Percentiles rank a stretch among this genome's conserved stretches.
phyloP scores from a whole-genome alignment of 805 yeast species.

The Candida vaughaniae region DNA sequence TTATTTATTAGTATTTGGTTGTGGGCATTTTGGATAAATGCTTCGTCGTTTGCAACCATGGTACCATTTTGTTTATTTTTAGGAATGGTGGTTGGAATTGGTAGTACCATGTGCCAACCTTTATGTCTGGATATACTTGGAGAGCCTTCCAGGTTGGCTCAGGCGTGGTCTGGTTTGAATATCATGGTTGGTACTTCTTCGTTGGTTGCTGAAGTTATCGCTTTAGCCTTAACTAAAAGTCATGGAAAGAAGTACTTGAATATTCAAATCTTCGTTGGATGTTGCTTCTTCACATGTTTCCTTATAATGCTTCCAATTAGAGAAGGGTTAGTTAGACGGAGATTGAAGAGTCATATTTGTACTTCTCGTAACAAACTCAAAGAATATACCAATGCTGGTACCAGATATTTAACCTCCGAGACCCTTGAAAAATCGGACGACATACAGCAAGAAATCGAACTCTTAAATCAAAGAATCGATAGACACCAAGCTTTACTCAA shows the following conservation, averaged over 20 bases:
- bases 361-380: constrained; percentile 5
- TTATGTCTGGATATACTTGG: constrained; percentile 24
- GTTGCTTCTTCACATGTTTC: constrained; percentile 43
- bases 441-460: constrained; percentile 8
- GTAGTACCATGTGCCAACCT: constrained; percentile 24
- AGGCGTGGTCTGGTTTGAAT: constrained; percentile 42
- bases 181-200: constrained; percentile 30
- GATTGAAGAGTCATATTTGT: constrained; percentile 22
- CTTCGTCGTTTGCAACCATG: constrained; percentile 28
- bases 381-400: constrained; percentile 4
- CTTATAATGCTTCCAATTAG: constrained; percentile 47
- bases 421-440: constrained; percentile 8
- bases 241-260: constrained; percentile 39
- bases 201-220: constrained; percentile 54
- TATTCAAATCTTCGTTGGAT: constrained; percentile 61
- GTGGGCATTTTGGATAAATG: constrained; percentile 41
- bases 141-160: constrained; percentile 23
- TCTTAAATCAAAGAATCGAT: constrained; percentile 17
- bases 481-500: constrained; percentile 18
- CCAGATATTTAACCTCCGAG: constrained; percentile 13
- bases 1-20: constrained; percentile 23
- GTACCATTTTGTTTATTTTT: constrained; percentile 28
- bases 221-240: constrained; percentile 41
- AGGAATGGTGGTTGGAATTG: constrained; percentile 33
- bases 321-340: constrained; percentile 49